phyloP scores from a whole-genome alignment of 129 eudicot species.

The Tagetes patula region DNA sequence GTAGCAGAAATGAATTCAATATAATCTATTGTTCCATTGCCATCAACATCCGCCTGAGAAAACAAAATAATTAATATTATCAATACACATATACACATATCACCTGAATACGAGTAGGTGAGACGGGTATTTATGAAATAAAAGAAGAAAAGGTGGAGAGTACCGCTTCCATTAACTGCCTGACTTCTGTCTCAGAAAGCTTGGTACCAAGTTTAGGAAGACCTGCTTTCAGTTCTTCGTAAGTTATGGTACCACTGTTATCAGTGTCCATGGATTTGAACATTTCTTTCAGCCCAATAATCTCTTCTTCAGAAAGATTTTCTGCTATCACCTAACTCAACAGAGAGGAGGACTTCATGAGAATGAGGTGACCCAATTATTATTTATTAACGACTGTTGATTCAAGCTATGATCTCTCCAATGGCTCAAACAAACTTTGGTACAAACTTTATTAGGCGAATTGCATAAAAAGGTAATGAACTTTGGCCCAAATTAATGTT shows the following conservation, averaged over 20 bases:
- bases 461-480: background rate
- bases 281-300: conserved; percentile 92
- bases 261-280: conserved; percentile 94
- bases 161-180: conserved; percentile 98
- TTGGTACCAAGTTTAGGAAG: conserved; percentile 90
- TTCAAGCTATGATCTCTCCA: background rate
- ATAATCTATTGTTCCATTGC: conserved; percentile 93
- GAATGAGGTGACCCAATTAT: background rate
- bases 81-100: background rate
- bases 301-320: conserved; percentile 94
- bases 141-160: background rate
- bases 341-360: conserved; percentile 25
- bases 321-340: conserved; percentile 80
- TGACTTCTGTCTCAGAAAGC: conserved; percentile 88
- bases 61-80: background rate
- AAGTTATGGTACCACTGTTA: conserved; percentile 89
- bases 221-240: conserved; percentile 90
- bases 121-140: conserved; percentile 5
- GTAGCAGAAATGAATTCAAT: conserved; percentile 94
- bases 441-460: background rate
- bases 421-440: background rate
- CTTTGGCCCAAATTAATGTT: background rate
- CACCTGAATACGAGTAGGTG: conserved; percentile 14
- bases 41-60: conserved; percentile 93
- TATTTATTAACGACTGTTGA: background rate